phyloP scores from a whole-genome alignment of 2,329 filamentous ascomycete species.

The Aureobasidium leucospermi region DNA sequence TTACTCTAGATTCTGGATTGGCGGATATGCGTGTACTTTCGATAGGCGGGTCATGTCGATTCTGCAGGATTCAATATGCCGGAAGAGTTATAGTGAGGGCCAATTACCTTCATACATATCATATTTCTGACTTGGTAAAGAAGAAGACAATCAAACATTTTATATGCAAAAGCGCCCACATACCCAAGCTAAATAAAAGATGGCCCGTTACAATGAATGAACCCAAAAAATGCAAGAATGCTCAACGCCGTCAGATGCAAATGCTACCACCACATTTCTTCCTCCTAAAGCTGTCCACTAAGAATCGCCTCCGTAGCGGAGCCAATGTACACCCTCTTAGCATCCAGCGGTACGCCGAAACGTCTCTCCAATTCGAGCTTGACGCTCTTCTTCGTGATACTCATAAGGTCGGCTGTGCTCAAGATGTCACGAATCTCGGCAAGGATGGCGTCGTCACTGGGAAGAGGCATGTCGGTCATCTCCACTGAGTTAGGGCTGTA shows the following conservation, averaged over 20 bases:
- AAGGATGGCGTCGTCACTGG: conserved; percentile 80
- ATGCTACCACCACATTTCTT: not conserved
- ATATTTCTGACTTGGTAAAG: not conserved
- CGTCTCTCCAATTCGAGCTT: conserved; percentile 87
- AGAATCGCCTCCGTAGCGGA: conserved; percentile 37
- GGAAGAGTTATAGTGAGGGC: not conserved
- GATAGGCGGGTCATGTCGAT: not conserved
- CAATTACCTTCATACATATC: not conserved
- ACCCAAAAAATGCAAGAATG: not conserved
- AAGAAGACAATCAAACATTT: conserved; percentile 2
- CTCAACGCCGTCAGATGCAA: conserved; percentile 9
- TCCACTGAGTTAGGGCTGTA: conserved; percentile 52
- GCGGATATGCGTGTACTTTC: not conserved
- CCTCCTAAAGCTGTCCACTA: conserved; percentile 31
- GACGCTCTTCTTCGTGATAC: conserved; percentile 96
- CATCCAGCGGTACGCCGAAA: conserved; percentile 79
- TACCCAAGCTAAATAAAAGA: conserved; percentile 2
- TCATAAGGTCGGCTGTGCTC: conserved; percentile 89
- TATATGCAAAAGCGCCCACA: not conserved
- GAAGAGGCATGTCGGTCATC: conserved; percentile 65
- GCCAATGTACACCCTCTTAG: conserved; percentile 80
- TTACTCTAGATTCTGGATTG: not conserved
- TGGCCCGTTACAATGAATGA: not conserved
- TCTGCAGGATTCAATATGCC: not conserved
- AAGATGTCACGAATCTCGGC: conserved; percentile 94